Base-by-base conservation (phyloP, 2,329 filamentous ascomycete genomes). In the Clonostachys sp. region DNA sequence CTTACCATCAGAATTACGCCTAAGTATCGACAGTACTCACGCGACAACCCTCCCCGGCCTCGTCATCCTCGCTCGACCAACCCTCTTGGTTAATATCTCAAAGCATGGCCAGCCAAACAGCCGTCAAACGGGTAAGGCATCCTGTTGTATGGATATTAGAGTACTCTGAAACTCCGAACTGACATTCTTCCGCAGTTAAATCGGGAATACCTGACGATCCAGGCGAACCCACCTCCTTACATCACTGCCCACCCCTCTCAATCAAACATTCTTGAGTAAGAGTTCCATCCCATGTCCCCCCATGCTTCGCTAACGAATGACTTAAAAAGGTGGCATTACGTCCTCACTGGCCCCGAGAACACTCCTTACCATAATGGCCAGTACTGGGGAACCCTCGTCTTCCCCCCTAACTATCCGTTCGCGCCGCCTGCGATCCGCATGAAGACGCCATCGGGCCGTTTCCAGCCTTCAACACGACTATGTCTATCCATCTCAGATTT, bases 401-500 rank as follows among this genome's bases (percentile, higher is more conserved):
- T 99, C 67, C 94, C 94, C 14, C 82, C 91, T 9, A 91, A 96
- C 74, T 99, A 99, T 65, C 94, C 94, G 24, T 99, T 96, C 68
- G 92, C 91, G 12, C 94, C 94, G 34, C 94, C 94, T 5, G 91
- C 94, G 3, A 99, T 99, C 67, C 90, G 92, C 62, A 99, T 99
- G 94, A 94, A 97, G 75, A 99, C 94, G 0, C 94, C 94, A 2
- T 92, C 87, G 12, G 94, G 94, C 50, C 89, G 94, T 61, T 99
- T 99, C 72, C 90, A 96, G 65, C 90, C 91, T 3, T 94, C 87
- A 2, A 91, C 90, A 13, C 83, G 94, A 44, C 82, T 99, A 18
- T 99, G 94, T 61, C 85, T 99, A 43, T 95, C 89, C 62, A 99
- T 99, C 60, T 92, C 86, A 58, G 94, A 99, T 64, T 99, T 97